Evolutionary conservation across 768 basidiomycete genomes (phyloP).

Genomic region (Boletus coccyginus): DNA sequence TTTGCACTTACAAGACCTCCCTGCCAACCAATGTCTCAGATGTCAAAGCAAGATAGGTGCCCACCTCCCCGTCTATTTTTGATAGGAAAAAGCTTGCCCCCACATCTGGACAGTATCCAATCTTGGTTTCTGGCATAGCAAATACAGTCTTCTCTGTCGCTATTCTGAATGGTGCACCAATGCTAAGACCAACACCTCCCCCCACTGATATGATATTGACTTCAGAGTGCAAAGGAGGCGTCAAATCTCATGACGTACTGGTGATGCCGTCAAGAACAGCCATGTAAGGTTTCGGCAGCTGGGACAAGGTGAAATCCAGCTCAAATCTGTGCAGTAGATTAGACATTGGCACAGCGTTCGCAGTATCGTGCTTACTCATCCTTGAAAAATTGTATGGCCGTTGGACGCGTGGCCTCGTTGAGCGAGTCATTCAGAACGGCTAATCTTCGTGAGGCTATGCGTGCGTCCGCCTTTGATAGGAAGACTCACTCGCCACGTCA

Average conservation of each 20-base stretch:
- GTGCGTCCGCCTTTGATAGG: slow-evolving; percentile 1
- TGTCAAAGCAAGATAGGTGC: slow-evolving; percentile 92
- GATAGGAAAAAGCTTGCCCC: slow-evolving; percentile 90
- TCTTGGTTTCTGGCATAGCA: slow-evolving; percentile 97
- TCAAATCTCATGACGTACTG: slow-evolving; percentile 50
- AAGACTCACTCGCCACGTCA: slow-evolving; percentile 78
- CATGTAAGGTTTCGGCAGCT: slow-evolving; percentile 83
- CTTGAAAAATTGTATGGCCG: slow-evolving; percentile 86
- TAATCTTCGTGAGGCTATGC: slow-evolving; percentile 26
- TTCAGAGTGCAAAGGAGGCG: not conserved
- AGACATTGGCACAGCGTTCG: slow-evolving; percentile 4
- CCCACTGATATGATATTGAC: slow-evolving; percentile 61
- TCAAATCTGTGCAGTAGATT: slow-evolving; percentile 58
- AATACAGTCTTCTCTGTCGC: slow-evolving; percentile 91
- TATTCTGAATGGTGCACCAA: slow-evolving; percentile 84
- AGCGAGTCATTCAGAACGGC: slow-evolving; percentile 56
- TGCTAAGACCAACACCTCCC: slow-evolving; percentile 87
- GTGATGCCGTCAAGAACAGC: slow-evolving; percentile 88
- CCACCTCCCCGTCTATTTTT: slow-evolving; percentile 85
- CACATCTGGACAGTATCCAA: slow-evolving; percentile 90
- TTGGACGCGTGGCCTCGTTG: slow-evolving; percentile 47
- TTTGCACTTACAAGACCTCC: slow-evolving; percentile 73
- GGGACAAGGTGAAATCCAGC: slow-evolving; percentile 69
- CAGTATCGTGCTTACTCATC: slow-evolving; percentile 61
- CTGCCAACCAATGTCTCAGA: slow-evolving; percentile 69